Conservation (phyloP, 495 filamentous ascomycete species). For the Friedmanniomyces endolithicus region DNA sequence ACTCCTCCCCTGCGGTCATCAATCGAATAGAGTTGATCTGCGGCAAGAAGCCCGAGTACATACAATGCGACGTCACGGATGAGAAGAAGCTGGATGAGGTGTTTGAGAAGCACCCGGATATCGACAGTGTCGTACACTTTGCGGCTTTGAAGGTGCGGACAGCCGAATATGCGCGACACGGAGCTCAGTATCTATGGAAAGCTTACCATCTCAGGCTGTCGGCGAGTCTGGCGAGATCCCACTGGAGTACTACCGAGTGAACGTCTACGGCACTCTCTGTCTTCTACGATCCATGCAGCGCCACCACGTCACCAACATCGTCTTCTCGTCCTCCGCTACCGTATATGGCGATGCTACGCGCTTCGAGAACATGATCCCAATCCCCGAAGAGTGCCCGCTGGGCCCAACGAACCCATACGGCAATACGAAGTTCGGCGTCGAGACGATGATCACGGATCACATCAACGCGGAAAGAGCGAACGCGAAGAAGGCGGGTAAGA, state of each 20-base stretch:
- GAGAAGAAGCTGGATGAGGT: constrained; percentile 72
- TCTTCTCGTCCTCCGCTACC: constrained; percentile 92
- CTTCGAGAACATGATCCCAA: constrained; percentile 96
- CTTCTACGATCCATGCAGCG: constrained; percentile 78
- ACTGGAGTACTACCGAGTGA: constrained; percentile 93
- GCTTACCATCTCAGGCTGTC: constrained; percentile 52
- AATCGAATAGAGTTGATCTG: constrained; percentile 87
- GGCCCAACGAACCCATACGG: constrained; percentile 96
- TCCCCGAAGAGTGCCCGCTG: constrained; percentile 90
- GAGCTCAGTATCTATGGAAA: neutral
- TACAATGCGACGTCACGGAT: constrained; percentile 78
- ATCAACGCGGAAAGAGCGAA: constrained; percentile 80
- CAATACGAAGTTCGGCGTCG: constrained; percentile 83
- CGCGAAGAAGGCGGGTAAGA: constrained; percentile 63
- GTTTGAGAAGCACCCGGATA: constrained; percentile 77
- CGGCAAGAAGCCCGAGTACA: constrained; percentile 78
- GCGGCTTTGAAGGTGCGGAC: constrained; percentile 78
- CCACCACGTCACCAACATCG: constrained; percentile 87
- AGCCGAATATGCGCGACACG: neutral
- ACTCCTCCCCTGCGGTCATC: constrained; percentile 77
- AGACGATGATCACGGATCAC: constrained; percentile 80
- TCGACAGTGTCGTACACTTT: constrained; percentile 97
- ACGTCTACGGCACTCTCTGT: constrained; percentile 84
- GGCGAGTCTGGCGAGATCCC: constrained; percentile 93
- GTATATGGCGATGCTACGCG: constrained; percentile 97